These are phyloP conservation scores for Magnolia changhungtana DNA, from an alignment of 164 flowering plant species.

Conservation along the genomic window DNA sequence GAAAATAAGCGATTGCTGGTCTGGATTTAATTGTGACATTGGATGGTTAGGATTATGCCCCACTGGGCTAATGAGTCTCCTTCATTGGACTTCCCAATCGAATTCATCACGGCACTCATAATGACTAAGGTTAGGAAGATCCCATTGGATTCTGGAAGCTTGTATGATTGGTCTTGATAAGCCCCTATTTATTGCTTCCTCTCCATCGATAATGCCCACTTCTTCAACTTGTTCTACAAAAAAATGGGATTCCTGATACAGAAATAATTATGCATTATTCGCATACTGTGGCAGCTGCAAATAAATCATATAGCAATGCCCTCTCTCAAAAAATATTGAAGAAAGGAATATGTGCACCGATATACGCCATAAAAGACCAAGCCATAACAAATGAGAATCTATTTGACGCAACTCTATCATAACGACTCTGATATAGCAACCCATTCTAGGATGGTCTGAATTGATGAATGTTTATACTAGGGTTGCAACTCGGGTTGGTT, in stretches of 20 bases:
- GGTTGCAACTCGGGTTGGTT: too few relatives aligned
- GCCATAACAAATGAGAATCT: too few relatives aligned
- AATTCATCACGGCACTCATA: background rate
- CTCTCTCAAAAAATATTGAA: background rate
- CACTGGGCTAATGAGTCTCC: background rate
- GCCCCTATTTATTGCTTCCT: slow-evolving; percentile 8
- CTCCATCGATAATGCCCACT: slow-evolving; percentile 5
- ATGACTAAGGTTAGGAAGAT: background rate
- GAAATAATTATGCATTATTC: background rate
- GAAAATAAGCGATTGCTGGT: too few relatives aligned
- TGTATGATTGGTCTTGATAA: slow-evolving; percentile 4
- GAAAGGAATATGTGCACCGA: too few relatives aligned
- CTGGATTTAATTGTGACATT: too few relatives aligned
- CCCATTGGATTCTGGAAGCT: slow-evolving; percentile 6
- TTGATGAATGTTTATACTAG: too few relatives aligned
- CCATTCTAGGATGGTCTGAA: too few relatives aligned
- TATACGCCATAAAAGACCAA: too few relatives aligned
- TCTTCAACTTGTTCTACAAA: background rate
- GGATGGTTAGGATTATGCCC: too few relatives aligned
- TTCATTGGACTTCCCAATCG: background rate
- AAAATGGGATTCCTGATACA: background rate
- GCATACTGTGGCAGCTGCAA: background rate
- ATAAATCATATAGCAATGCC: background rate
- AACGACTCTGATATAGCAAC: too few relatives aligned
- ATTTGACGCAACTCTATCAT: too few relatives aligned